Evolutionary conservation across 306 rosid genomes (phyloP).

Genomic region (Gynostemma pentaphyllum): DNA sequence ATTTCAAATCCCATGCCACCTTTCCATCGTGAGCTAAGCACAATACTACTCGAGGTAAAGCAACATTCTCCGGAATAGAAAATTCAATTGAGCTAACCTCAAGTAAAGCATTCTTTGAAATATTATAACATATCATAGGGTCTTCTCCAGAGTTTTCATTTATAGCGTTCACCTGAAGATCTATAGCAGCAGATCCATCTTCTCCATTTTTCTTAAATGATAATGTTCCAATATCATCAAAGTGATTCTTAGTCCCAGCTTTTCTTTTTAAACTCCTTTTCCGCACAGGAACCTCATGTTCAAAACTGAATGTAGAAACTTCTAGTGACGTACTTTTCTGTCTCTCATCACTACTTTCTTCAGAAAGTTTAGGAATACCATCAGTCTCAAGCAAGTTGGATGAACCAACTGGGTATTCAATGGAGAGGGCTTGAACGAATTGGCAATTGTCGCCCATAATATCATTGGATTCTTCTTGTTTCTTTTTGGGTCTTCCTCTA

Average conservation of each 20-base stretch:
- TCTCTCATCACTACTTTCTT: slow-evolving; percentile 22
- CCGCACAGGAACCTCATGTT: slow-evolving; percentile 12
- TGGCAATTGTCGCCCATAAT: slow-evolving; percentile 20
- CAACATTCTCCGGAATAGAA: slow-evolving; percentile 35
- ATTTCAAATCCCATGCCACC: slow-evolving; percentile 97
- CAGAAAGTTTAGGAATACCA: slow-evolving; percentile 18
- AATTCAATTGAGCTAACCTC: slow-evolving; percentile 20
- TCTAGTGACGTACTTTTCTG: slow-evolving; percentile 15
- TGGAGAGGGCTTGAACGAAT: slow-evolving; percentile 21
- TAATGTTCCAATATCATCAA: slow-evolving; percentile 20
- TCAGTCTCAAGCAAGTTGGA: slow-evolving; percentile 27
- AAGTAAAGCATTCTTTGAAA: background rate
- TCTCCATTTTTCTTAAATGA: slow-evolving; percentile 21
- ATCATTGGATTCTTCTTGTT: slow-evolving; percentile 16
- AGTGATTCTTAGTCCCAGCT: slow-evolving; percentile 11
- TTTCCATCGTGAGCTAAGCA: slow-evolving; percentile 91
- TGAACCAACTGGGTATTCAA: slow-evolving; percentile 34
- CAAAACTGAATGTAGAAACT: slow-evolving; percentile 22
- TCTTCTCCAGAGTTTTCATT: slow-evolving; percentile 22
- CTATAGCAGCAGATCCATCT: slow-evolving; percentile 16
- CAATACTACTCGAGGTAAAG: slow-evolving; percentile 59
- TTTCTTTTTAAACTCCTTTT: slow-evolving; percentile 23
- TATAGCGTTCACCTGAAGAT: slow-evolving; percentile 16
- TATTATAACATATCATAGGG: slow-evolving; percentile 11
- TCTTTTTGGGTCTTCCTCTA: slow-evolving; percentile 53